Evolutionary conservation across 2,329 filamentous ascomycete species (phyloP).

Genomic region (Phaeomoniella chlamydospora): DNA sequence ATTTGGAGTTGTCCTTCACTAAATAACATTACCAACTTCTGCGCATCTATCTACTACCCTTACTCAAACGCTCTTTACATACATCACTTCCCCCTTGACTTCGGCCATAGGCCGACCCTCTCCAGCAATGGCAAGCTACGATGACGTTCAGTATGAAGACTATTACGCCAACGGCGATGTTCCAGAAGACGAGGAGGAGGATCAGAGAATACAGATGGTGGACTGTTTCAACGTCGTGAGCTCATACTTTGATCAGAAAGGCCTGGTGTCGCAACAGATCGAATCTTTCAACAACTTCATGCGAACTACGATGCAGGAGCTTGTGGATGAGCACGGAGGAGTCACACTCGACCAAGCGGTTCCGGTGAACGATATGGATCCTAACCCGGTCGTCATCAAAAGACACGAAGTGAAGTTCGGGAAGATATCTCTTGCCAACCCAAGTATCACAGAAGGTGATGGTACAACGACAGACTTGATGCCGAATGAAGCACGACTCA

Average conservation of each 20-base stretch:
- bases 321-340: constrained; percentile 81
- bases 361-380: constrained; percentile 57
- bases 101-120: too few species aligned
- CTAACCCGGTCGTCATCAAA: constrained; percentile 65
- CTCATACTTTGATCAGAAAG: constrained; percentile 91
- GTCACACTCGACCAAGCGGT: constrained; percentile 91
- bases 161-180: constrained; percentile 54
- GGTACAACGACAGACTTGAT: constrained; percentile 73
- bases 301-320: constrained; percentile 81
- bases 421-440: constrained; percentile 73
- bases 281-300: constrained; percentile 98
- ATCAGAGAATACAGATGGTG: constrained; percentile 72
- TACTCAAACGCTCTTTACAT: too few species aligned
- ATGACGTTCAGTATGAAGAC: constrained; percentile 30
- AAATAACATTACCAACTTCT: too few species aligned
- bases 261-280: constrained; percentile 90
- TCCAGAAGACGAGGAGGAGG: constrained; percentile 48
- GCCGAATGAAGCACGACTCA: constrained; percentile 87
- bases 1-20: background rate
- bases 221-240: constrained; percentile 98
- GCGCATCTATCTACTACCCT: too few species aligned
- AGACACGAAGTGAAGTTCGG: constrained; percentile 94
- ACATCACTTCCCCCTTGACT: too few species aligned
- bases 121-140: constrained; percentile 38
- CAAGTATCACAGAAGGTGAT: constrained; percentile 85